Evolutionary conservation across 768 basidiomycete genomes (phyloP).

Genomic region (Rhizopogon sp.): DNA sequence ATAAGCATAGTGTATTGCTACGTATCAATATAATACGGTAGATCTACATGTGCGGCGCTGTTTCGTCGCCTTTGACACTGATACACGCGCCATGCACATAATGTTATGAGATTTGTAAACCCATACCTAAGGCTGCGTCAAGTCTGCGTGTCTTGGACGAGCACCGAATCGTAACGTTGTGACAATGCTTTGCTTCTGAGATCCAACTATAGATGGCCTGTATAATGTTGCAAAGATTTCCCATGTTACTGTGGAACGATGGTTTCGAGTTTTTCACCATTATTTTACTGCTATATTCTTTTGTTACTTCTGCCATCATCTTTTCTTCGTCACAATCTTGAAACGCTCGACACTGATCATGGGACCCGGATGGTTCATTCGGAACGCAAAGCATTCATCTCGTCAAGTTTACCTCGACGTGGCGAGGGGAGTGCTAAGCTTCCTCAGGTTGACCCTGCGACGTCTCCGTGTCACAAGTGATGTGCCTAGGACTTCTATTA

Average conservation of each 20-base stretch:
- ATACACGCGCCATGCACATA: no score
- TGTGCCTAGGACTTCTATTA: neutral
- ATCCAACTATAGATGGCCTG: neutral
- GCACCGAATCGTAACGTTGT: neutral
- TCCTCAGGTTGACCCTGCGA: neutral
- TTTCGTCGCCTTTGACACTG: no score
- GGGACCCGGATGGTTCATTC: neutral
- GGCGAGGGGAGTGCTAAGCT: neutral
- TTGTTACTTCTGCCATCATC: constrained; percentile 1
- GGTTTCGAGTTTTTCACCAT: neutral
- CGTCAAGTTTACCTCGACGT: neutral
- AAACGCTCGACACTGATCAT: neutral
- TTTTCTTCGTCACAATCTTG: neutral
- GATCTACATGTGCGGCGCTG: no score
- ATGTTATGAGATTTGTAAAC: no score
- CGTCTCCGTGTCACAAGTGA: neutral
- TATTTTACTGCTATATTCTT: neutral
- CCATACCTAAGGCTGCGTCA: neutral
- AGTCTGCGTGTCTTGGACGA: neutral
- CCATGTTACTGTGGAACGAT: neutral
- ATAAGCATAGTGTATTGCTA: no score
- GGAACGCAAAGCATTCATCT: neutral
- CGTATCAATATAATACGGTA: no score
- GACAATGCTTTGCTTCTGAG: neutral
- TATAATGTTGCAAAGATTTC: neutral